Conservation (phyloP, 169 alveolate species). For the Amoebophrya sp. region DNA sequence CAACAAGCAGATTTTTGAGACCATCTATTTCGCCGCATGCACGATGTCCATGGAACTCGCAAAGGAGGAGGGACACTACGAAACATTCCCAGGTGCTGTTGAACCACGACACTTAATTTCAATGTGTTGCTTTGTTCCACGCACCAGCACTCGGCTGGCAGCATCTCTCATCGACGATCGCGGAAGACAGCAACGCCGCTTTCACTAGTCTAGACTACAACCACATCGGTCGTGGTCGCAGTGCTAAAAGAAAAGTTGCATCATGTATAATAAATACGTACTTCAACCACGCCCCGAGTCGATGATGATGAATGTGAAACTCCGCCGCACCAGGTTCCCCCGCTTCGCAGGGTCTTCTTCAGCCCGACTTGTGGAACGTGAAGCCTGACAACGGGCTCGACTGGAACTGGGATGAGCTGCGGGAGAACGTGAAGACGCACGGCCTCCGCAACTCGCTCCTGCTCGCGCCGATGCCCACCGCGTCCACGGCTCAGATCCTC, state of each 20-base stretch:
- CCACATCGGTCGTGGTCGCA: too few relatives aligned
- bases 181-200: too few relatives aligned
- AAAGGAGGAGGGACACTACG: slow-evolving; percentile 52
- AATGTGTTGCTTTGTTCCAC: too few relatives aligned
- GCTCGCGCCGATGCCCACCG: slow-evolving; percentile 99
- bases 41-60: slow-evolving; percentile 83
- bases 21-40: slow-evolving; percentile 93
- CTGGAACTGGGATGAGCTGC: slow-evolving; percentile 82
- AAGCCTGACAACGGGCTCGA: slow-evolving; percentile 18
- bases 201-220: too few relatives aligned
- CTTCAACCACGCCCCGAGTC: too few relatives aligned
- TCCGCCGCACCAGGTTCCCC: slow-evolving; percentile 83
- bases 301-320: too few relatives aligned
- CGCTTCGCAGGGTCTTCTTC: slow-evolving; percentile 81
- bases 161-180: too few relatives aligned
- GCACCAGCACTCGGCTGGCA: too few relatives aligned
- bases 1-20: slow-evolving; percentile 84
- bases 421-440: slow-evolving; percentile 56
- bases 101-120: too few relatives aligned
- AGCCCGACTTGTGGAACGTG: slow-evolving; percentile 90
- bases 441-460: slow-evolving; percentile 96
- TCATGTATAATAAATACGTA: too few relatives aligned
- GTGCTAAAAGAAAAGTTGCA: too few relatives aligned
- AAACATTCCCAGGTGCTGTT: slow-evolving; percentile 19
- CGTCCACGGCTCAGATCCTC: slow-evolving; percentile 90